A percentile compares a stretch with the other conserved stretches of the same genome.
Evolutionary conservation across 129 eudicot genomes (phyloP).

Genomic region (Centella asiatica): DNA sequence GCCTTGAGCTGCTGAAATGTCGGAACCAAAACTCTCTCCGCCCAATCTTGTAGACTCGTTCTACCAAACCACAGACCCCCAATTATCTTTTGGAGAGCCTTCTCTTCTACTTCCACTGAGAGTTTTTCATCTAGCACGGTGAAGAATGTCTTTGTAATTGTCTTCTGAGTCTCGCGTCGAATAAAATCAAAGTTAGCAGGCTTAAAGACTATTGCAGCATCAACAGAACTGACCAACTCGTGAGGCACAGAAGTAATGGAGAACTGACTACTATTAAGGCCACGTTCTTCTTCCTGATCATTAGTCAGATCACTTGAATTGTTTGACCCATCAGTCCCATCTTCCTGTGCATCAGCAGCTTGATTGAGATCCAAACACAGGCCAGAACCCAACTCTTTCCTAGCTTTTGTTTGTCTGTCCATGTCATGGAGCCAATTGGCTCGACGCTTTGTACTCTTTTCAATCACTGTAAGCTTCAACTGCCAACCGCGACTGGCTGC

Average conservation of each 20-base stretch:
- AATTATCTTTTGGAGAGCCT: slow-evolving; percentile 55
- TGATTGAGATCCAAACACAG: slow-evolving; percentile 72
- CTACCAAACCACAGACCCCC: slow-evolving; percentile 79
- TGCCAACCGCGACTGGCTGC: slow-evolving; percentile 58
- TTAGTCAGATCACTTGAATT: slow-evolving; percentile 73
- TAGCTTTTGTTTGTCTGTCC: slow-evolving; percentile 36
- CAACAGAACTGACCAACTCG: slow-evolving; percentile 51
- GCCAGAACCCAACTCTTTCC: slow-evolving; percentile 47
- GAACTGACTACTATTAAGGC: slow-evolving; percentile 26
- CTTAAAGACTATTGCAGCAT: slow-evolving; percentile 69
- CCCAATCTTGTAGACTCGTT: slow-evolving; percentile 16
- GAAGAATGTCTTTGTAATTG: slow-evolving; percentile 39
- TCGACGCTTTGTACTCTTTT: slow-evolving; percentile 45
- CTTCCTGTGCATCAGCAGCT: slow-evolving; percentile 51
- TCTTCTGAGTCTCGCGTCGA: slow-evolving; percentile 60
- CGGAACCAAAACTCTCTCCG: slow-evolving; percentile 10
- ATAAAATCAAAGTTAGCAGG: slow-evolving; percentile 47
- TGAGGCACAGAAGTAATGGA: slow-evolving; percentile 52
- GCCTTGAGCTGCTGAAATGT: slow-evolving; percentile 16
- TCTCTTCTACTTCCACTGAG: slow-evolving; percentile 50
- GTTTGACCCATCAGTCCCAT: slow-evolving; percentile 58
- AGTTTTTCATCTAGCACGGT: slow-evolving; percentile 37
- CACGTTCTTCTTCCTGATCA: slow-evolving; percentile 62
- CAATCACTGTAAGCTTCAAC: slow-evolving; percentile 44
- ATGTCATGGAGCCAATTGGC: slow-evolving; percentile 45